phyloP scores from a whole-genome alignment of 768 basidiomycete genomes.

The Tulasnella sp. region DNA sequence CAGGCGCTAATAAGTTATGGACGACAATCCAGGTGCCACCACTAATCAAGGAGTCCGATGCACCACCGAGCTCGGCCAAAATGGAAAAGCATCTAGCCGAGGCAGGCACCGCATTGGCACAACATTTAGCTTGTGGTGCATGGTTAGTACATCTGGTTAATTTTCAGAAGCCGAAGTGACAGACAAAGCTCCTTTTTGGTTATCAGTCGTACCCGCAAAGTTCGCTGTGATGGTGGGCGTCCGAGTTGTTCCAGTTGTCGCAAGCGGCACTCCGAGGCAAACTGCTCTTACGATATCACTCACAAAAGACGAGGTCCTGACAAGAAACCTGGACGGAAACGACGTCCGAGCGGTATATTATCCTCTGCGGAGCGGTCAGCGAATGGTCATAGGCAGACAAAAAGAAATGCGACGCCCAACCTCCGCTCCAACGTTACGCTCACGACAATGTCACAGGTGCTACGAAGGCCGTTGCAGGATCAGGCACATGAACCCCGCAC shows the following conservation, averaged over 20 bases:
- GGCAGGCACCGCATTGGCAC: too few relatives aligned
- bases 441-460: background rate
- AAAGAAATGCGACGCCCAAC: background rate
- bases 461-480: background rate
- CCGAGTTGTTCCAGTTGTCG: conserved; percentile 74
- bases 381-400: background rate
- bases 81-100: too few relatives aligned
- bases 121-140: background rate
- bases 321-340: conserved; percentile 72
- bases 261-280: conserved; percentile 49
- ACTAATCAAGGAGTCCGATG: too few relatives aligned
- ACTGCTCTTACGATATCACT: conserved; percentile 67
- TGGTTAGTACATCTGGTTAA: background rate
- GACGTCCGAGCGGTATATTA: conserved; percentile 23
- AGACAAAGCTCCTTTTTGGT: conserved; percentile 10
- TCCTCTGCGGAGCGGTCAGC: background rate
- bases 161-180: background rate
- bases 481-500: background rate
- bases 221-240: conserved; percentile 74
- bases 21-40: too few relatives aligned
- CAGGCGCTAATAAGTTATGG: too few relatives aligned
- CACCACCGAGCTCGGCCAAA: too few relatives aligned
- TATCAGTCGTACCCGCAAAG: conserved; percentile 69
- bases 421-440: background rate
- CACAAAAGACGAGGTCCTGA: conserved; percentile 79